These are phyloP conservation scores for Fusarium falciforme DNA, from an alignment of 2,329 filamentous ascomycete genomes.

Conservation along the genomic window DNA sequence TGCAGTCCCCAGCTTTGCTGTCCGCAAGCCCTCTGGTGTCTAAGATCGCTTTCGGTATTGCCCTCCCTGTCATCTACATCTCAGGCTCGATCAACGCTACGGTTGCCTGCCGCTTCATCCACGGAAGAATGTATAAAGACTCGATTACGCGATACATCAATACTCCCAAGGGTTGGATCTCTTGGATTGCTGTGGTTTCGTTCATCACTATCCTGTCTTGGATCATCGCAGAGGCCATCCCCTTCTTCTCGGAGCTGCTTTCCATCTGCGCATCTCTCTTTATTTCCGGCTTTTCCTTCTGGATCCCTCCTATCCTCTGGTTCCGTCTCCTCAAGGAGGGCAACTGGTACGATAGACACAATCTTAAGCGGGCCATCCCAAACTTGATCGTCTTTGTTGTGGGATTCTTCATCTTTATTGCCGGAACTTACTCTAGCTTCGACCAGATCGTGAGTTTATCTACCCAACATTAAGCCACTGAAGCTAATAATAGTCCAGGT, in stretches of 20 bases:
- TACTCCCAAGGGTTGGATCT: background rate
- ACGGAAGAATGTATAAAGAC: background rate
- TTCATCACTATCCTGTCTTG: background rate
- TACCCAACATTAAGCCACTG: background rate
- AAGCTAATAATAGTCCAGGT: background rate
- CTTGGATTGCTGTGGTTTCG: background rate
- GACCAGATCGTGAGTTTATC: background rate
- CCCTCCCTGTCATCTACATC: background rate
- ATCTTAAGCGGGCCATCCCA: background rate
- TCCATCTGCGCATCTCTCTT: background rate
- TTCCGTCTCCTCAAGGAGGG: background rate
- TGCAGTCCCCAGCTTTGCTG: background rate
- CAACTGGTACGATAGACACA: background rate
- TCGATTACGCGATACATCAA: constrained; percentile 1
- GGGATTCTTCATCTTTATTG: background rate
- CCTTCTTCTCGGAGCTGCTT: constrained; percentile 3
- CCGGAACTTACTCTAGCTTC: background rate
- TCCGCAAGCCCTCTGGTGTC: background rate
- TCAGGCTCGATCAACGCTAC: background rate
- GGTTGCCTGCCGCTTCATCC: background rate
- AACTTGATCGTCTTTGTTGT: background rate
- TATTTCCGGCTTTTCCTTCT: constrained; percentile 3
- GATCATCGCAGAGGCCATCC: background rate
- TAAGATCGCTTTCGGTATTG: background rate
- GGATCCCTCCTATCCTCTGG: constrained; percentile 3